Conservation (phyloP, 345 rosid genomes). For the Pistacia integerrima region DNA sequence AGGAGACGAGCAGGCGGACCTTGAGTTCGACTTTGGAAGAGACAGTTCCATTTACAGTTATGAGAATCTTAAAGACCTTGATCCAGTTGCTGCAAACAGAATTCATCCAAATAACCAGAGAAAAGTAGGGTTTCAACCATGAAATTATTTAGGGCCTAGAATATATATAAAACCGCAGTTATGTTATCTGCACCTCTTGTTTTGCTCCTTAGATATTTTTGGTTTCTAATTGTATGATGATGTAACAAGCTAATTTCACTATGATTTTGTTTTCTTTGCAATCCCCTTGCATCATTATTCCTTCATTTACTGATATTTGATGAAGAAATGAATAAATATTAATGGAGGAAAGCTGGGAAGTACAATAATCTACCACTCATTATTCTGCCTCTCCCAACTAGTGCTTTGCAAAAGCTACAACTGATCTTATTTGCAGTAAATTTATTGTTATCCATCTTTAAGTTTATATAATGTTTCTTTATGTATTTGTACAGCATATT, state of each 20-base stretch:
- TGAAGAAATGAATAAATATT: background rate
- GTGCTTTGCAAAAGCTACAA: no score
- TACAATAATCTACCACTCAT: no score
- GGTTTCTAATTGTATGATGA: background rate
- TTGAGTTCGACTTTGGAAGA: constrained; percentile 29
- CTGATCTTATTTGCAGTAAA: no score
- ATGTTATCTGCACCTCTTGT: background rate
- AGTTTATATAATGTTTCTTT: no score
- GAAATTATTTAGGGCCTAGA: background rate
- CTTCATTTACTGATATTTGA: background rate
- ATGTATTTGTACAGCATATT: no score
- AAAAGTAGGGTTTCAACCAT: constrained; percentile 48
- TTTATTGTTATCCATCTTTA: no score
- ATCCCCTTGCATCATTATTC: background rate
- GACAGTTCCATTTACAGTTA: constrained; percentile 41
- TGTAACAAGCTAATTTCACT: background rate
- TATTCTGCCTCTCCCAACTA: no score
- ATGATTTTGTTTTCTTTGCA: background rate
- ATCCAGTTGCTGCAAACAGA: constrained; percentile 90
- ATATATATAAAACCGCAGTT: background rate
- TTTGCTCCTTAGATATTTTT: background rate
- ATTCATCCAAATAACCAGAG: constrained; percentile 87
- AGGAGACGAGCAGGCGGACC: constrained; percentile 44
- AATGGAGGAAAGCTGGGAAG: background rate
- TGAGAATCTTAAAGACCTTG: constrained; percentile 69